phyloP scores from a whole-genome alignment of 1,284 basidiomycete genomes.

The Sanghuangporus weigelae region DNA sequence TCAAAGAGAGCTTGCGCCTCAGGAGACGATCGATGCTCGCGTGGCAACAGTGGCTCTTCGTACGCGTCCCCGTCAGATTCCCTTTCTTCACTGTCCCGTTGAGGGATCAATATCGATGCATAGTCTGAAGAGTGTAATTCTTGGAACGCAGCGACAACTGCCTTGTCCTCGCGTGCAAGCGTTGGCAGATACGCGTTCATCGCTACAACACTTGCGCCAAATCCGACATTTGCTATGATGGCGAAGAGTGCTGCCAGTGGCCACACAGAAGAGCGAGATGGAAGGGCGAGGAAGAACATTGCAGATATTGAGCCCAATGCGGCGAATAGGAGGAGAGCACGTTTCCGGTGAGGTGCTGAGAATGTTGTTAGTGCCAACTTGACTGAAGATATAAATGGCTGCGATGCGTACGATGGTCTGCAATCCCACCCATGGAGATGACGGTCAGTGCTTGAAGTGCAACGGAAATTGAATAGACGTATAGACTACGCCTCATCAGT shows the following conservation, averaged over 20 bases:
- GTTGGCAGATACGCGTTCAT: conserved; percentile 85
- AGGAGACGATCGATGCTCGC: conserved; percentile 9
- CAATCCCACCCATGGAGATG: conserved; percentile 85
- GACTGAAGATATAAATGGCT: not conserved
- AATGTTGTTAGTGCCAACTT: conserved; percentile 7
- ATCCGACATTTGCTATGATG: conserved; percentile 73
- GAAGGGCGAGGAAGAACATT: conserved; percentile 65
- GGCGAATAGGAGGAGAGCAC: conserved; percentile 72
- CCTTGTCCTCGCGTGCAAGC: conserved; percentile 61
- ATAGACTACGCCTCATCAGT: conserved; percentile 49
- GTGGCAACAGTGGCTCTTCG: conserved; percentile 18
- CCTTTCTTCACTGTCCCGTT: conserved; percentile 17
- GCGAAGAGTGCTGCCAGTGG: conserved; percentile 56
- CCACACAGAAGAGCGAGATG: conserved; percentile 68
- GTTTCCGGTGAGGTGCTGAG: conserved; percentile 74
- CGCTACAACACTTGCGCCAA: conserved; percentile 80
- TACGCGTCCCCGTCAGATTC: conserved; percentile 20
- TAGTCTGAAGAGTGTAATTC: conserved; percentile 27
- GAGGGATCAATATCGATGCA: not conserved
- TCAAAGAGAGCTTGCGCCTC: conserved; percentile 16
- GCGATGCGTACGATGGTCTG: conserved; percentile 67
- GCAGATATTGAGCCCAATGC: conserved; percentile 61
- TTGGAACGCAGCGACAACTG: conserved; percentile 44
- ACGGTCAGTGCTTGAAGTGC: conserved; percentile 84
- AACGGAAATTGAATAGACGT: conserved; percentile 82